phyloP scores from a whole-genome alignment of 2,329 filamentous ascomycete genomes.

The Pleomassaria siparia region DNA sequence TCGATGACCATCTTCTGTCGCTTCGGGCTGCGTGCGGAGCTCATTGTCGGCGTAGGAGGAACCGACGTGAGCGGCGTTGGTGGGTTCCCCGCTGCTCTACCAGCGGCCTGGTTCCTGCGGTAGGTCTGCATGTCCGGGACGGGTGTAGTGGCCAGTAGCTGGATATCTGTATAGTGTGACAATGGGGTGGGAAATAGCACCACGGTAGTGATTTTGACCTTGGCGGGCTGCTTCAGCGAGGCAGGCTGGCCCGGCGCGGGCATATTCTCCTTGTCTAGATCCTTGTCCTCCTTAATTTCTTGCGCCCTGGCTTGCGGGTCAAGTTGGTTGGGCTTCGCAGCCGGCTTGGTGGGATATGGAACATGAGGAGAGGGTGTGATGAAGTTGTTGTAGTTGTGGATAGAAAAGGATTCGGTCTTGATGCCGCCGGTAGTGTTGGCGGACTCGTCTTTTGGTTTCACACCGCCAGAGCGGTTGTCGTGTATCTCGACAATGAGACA shows the following conservation, averaged over 20 bases:
- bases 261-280: conserved; percentile 62
- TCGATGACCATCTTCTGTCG: conserved; percentile 75
- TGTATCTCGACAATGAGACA: conserved; percentile 94
- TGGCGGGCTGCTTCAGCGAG: conserved; percentile 48
- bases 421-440: conserved; percentile 55
- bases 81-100: conserved; percentile 57
- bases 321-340: conserved; percentile 25
- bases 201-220: conserved; percentile 67
- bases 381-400: conserved; percentile 90
- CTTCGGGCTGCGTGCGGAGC: conserved; percentile 68
- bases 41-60: conserved; percentile 60
- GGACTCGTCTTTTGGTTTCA: conserved; percentile 56
- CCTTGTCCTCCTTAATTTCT: conserved; percentile 33
- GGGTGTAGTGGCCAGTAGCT: conserved; percentile 73
- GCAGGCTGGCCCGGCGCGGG: conserved; percentile 53
- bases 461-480: conserved; percentile 73
- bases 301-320: conserved; percentile 25
- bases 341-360: conserved; percentile 60
- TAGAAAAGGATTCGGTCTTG: conserved; percentile 72
- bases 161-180: conserved; percentile 73
- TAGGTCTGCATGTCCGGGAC: conserved; percentile 52
- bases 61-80: conserved; percentile 62
- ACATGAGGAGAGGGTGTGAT: conserved; percentile 86
- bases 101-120: conserved; percentile 50
- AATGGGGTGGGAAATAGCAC: conserved; percentile 84